Evolutionary conservation across 179 eudicot species (phyloP).

Genomic region (Beta corolliflora): DNA sequence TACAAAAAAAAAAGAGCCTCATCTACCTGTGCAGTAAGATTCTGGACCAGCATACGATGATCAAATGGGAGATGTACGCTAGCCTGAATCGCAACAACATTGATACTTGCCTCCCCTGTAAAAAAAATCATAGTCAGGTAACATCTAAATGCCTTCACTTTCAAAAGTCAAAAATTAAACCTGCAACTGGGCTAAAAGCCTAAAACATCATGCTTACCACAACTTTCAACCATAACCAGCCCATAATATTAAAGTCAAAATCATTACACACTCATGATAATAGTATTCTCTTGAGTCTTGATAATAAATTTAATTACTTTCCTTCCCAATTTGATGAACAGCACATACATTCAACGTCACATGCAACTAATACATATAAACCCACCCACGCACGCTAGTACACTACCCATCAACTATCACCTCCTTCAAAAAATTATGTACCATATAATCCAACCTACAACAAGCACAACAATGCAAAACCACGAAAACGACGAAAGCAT

Average conservation of each 20-base stretch:
- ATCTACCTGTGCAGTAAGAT: constrained; percentile 79
- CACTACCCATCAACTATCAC: background rate
- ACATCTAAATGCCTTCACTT: background rate
- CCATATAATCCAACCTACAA: background rate
- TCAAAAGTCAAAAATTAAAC: background rate
- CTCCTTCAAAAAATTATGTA: background rate
- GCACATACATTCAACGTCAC: constrained; percentile 7
- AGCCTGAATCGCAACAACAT: constrained; percentile 75
- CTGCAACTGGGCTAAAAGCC: background rate
- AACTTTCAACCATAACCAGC: constrained; percentile 13
- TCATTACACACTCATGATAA: background rate
- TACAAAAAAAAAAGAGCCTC: background rate
- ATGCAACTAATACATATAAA: background rate
- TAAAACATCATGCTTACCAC: background rate
- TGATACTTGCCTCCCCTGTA: constrained; percentile 67
- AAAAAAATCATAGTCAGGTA: background rate
- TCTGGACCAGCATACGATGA: constrained; percentile 72
- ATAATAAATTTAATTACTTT: too few species aligned
- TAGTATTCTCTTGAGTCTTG: background rate
- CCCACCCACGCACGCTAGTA: background rate
- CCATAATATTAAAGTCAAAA: background rate
- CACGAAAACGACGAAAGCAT: background rate
- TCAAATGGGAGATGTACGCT: constrained; percentile 79
- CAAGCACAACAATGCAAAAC: background rate
- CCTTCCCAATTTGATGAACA: background rate